Evolutionary conservation across 1,139 yeast species (phyloP).

Genomic region (Yamadazyma jaroonii): DNA sequence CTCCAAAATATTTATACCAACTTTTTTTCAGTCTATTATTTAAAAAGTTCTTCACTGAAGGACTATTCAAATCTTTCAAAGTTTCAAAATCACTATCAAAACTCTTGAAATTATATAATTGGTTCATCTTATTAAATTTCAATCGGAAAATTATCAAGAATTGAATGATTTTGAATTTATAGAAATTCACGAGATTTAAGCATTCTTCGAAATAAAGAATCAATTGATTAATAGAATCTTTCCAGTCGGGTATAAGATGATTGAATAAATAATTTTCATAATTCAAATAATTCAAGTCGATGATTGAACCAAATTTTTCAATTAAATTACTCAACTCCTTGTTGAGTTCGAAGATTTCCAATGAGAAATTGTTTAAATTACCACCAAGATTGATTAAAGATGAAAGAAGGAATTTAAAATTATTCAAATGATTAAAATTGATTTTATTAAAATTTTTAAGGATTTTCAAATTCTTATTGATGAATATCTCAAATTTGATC

Average conservation of each 20-base stretch:
- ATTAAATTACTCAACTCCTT: constrained; percentile 31
- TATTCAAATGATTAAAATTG: constrained; percentile 22
- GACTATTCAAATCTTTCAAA: constrained; percentile 38
- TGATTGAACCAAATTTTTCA: constrained; percentile 47
- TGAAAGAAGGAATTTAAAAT: constrained; percentile 29
- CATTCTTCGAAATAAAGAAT: constrained; percentile 39
- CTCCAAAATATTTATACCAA: constrained; percentile 50
- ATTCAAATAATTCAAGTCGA: constrained; percentile 40
- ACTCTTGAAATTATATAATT: constrained; percentile 26
- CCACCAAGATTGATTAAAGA: constrained; percentile 46
- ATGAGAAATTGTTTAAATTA: constrained; percentile 45
- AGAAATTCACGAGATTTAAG: constrained; percentile 39
- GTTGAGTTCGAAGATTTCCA: constrained; percentile 34
- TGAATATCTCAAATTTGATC: constrained; percentile 33
- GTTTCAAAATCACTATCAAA: constrained; percentile 18
- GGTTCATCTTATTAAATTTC: constrained; percentile 40
- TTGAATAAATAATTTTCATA: constrained; percentile 37
- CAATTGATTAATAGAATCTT: constrained; percentile 44
- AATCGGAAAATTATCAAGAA: constrained; percentile 40
- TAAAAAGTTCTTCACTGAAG: constrained; percentile 39
- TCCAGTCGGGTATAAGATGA: constrained; percentile 43
- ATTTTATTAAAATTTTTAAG: constrained; percentile 34
- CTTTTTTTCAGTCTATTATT: constrained; percentile 21
- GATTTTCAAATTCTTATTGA: constrained; percentile 33
- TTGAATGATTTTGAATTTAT: constrained; percentile 45